Evolutionary conservation across 257 asterid genomes (phyloP), one percentile per base, ranked within the genome.

Genomic region (Petunia axillaris): DNA sequence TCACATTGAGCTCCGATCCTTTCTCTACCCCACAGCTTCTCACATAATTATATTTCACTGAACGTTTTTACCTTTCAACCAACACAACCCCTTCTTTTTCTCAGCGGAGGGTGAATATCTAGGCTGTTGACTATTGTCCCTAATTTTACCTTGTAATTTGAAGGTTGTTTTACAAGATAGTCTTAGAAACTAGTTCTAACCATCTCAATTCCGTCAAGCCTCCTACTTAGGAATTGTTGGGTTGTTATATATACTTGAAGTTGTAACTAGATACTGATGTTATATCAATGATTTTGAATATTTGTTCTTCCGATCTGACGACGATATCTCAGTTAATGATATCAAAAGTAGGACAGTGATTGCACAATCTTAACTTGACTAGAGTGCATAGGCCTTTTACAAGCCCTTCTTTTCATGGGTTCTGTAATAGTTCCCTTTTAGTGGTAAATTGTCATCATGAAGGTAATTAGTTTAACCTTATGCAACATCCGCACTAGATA

Each of bases 141-240:
- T 48, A 60, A 48, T 35, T 48, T 50, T 71, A 71, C 59, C 59
- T 71, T 71, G 77, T 71, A 71, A 46, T 70, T 46, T 70, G 76
- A 71, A 71, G 77, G 44, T 25, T 70, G 3, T 46, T 9, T 35
- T 35, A 71, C 35, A 48, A 71, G 44, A 71, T 71, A 71, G 77
- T 43, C 60, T 48, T 71, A 25, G 77, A 1, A 46, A 48, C 60
- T 48, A 71, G 60, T 71, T 71, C 77, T 48, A 57, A 48, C 77
- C 77, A 11, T 71, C 10, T 36, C 60, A 48, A 48, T 71, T 71
- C 60, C 77, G 48, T 71, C 77, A 48, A 46, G 11, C 60, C 43
- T 71, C 39, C 50, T 48, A 48, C 60, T 71, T 44, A 46, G 35
- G 13, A 25, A 44, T 71, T 70, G 76, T 46, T 35, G 41, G 52